phyloP scores from a whole-genome alignment of 2,329 filamentous ascomycete genomes.

The Chaetomiaceae sp. region DNA sequence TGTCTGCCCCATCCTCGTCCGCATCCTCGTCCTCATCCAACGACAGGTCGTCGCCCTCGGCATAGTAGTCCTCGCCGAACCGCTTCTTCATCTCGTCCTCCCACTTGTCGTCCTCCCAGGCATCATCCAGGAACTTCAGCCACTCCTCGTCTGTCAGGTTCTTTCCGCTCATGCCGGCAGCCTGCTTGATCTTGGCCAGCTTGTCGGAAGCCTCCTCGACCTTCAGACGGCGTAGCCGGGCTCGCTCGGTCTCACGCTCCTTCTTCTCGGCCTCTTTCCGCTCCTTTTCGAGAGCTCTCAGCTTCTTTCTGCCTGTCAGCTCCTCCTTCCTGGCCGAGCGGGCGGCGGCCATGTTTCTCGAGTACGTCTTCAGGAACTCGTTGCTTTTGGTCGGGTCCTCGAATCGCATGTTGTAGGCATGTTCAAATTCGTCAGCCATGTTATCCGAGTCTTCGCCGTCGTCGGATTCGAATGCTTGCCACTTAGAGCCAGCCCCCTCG shows the following conservation, averaged over 20 bases:
- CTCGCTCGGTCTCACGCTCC: conserved; percentile 73
- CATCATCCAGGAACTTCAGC: conserved; percentile 76
- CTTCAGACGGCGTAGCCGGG: conserved; percentile 78
- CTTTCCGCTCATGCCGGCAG: conserved; percentile 71
- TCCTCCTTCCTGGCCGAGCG: conserved; percentile 85
- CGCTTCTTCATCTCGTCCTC: conserved; percentile 82
- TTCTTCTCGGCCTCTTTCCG: conserved; percentile 74
- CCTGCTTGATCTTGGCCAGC: conserved; percentile 81
- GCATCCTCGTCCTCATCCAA: conserved; percentile 52
- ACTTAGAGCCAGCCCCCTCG: conserved; percentile 53
- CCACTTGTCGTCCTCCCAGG: conserved; percentile 87
- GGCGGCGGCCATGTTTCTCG: conserved; percentile 75
- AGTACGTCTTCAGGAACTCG: conserved; percentile 81
- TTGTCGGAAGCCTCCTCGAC: conserved; percentile 87
- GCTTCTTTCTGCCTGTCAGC: conserved; percentile 67
- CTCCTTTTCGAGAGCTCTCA: conserved; percentile 71
- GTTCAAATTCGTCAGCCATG: conserved; percentile 80
- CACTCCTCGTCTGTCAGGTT: conserved; percentile 70
- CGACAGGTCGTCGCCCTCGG: conserved; percentile 59
- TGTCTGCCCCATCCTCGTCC: conserved; percentile 48
- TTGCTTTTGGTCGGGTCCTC: conserved; percentile 87
- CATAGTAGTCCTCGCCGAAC: conserved; percentile 91
- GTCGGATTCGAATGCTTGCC: conserved; percentile 86
- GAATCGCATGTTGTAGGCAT: conserved; percentile 93
- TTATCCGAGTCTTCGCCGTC: conserved; percentile 75